Conservation (phyloP, 257 asterid species). For the Parsonsia alboflavescens region DNA sequence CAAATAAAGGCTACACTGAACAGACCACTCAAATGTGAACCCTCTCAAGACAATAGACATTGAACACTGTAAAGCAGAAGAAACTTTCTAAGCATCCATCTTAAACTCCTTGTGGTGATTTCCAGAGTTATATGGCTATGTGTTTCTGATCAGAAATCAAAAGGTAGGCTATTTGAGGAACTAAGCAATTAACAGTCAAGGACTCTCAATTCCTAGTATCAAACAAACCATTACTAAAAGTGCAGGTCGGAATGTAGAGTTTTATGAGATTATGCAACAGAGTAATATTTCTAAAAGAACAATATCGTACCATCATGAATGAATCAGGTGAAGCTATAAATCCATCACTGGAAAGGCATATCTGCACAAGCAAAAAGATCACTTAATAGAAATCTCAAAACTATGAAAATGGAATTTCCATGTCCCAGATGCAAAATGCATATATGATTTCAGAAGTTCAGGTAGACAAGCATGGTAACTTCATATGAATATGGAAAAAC, state of each 20-base stretch:
- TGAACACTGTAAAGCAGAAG: neutral
- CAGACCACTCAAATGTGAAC: neutral
- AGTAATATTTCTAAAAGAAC: neutral
- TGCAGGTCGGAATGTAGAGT: neutral
- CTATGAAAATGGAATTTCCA: neutral
- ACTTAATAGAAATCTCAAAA: neutral
- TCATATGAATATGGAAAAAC: neutral
- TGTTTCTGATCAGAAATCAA: neutral
- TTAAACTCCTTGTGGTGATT: neutral
- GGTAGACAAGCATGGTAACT: neutral
- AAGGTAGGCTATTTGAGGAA: neutral
- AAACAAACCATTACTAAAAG: neutral
- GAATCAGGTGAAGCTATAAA: constrained; percentile 22
- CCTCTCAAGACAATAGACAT: neutral
- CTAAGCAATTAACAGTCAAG: neutral
- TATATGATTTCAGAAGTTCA: neutral
- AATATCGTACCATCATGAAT: constrained; percentile 28
- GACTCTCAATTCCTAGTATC: neutral
- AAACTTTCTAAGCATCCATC: neutral
- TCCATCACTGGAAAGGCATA: constrained; percentile 19
- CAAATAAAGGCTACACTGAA: neutral
- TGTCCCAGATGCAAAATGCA: neutral
- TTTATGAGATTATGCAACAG: neutral
- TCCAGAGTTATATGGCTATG: neutral
- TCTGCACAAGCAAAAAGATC: constrained; percentile 18